Conservation (phyloP, 2,329 filamentous ascomycete genomes). For the Alternaria incomplexa region DNA sequence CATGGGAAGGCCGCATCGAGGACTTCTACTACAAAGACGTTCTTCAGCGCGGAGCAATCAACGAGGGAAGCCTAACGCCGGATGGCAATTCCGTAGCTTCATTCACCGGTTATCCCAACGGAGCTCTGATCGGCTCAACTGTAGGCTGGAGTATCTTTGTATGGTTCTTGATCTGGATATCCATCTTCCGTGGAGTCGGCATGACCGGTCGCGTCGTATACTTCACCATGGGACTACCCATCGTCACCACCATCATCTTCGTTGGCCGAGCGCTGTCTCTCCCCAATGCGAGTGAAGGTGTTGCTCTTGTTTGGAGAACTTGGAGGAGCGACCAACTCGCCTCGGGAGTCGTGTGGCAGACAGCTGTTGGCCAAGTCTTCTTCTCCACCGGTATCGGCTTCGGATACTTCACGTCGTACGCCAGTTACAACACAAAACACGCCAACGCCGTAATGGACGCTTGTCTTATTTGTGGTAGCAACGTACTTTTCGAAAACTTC, state of each 20-base stretch:
- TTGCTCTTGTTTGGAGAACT: conserved; percentile 57
- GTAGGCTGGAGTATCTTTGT: conserved; percentile 65
- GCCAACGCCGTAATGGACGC: conserved; percentile 67
- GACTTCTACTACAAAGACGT: conserved; percentile 61
- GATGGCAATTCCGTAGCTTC: conserved; percentile 49
- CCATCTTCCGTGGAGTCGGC: conserved; percentile 65
- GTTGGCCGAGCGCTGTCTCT: conserved; percentile 62
- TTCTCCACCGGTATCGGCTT: conserved; percentile 66
- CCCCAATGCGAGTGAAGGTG: conserved; percentile 60
- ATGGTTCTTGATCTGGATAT: conserved; percentile 66
- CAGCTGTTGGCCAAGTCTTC: conserved; percentile 66
- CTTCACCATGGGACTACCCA: conserved; percentile 67
- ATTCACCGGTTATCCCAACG: conserved; percentile 57
- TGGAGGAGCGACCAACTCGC: conserved; percentile 60
- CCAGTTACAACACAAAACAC: conserved; percentile 63
- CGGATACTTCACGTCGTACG: conserved; percentile 63
- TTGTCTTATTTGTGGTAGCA: conserved; percentile 61
- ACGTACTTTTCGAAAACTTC: conserved; percentile 63
- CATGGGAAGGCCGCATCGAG: conserved; percentile 59
- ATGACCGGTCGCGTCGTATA: conserved; percentile 65
- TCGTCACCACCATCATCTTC: conserved; percentile 63
- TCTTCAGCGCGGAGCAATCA: conserved; percentile 55
- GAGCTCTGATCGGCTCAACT: conserved; percentile 60
- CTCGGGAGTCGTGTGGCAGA: conserved; percentile 63
- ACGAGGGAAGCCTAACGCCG: conserved; percentile 41